phyloP scores from a whole-genome alignment of 257 asterid species.

The Linderniella brevidens region DNA sequence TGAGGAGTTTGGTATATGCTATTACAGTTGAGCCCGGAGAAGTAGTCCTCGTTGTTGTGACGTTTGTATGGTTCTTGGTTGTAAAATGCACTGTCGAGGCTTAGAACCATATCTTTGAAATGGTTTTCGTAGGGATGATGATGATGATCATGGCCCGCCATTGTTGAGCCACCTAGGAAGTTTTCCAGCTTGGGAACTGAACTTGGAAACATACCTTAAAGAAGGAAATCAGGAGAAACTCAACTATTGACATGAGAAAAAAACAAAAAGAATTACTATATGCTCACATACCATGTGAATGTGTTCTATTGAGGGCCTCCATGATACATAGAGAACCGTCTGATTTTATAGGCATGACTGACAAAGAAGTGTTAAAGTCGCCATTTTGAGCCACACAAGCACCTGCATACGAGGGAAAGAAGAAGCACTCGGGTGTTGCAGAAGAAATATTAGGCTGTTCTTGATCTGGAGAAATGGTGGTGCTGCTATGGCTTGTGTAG shows the following conservation, averaged over 20 bases:
- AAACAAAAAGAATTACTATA: neutral
- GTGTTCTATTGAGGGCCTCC: constrained; percentile 20
- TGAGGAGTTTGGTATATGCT: constrained; percentile 23
- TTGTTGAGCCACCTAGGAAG: constrained; percentile 54
- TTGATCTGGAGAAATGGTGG: too few species aligned
- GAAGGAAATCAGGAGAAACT: neutral
- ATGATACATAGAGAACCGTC: constrained; percentile 76
- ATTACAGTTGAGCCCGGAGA: constrained; percentile 21
- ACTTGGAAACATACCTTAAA: constrained; percentile 21
- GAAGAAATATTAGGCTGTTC: constrained; percentile 1
- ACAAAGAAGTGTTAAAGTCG: constrained; percentile 32
- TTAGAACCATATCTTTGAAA: constrained; percentile 30
- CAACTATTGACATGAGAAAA: too few species aligned
- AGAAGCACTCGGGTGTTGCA: constrained; percentile 11
- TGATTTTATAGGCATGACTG: constrained; percentile 70
- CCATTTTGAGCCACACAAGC: constrained; percentile 11
- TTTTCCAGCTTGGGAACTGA: constrained; percentile 72
- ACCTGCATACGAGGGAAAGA: constrained; percentile 12
- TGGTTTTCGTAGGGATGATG: constrained; percentile 6
- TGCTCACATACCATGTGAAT: neutral
- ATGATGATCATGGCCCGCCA: constrained; percentile 23
- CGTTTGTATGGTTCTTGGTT: constrained; percentile 19
- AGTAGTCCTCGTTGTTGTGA: constrained; percentile 19
- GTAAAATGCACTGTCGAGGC: constrained; percentile 39
- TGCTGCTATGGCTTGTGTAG: neutral